Evolutionary conservation across 1,284 basidiomycete species (phyloP), one percentile per base, ranked within the genome.

Genomic region (Malassezia yamatoensis): DNA sequence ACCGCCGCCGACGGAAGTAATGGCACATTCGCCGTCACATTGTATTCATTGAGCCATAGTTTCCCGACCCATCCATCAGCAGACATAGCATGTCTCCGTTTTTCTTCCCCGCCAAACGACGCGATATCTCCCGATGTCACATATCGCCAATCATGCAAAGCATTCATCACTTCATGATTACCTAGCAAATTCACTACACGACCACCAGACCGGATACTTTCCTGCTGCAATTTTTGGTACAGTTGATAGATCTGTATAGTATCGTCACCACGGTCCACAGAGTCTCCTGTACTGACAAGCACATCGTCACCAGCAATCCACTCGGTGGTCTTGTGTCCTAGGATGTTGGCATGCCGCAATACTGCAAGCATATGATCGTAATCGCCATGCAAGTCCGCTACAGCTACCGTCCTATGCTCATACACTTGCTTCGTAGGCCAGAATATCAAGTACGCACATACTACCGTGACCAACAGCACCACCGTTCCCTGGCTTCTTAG

Each of bases 121-220:
- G 60, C 61, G 4, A 78, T 68, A 53, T 78, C 77, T 10, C 72
- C 71, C 10, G 56, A 47, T 0, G 76, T 77, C 6, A 78, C 77
- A 35, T 78, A 78, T 1, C 77, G 54, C 76, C 75, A 77, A 57
- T 78, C 77, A 7, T 67, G 65, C 29, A 77, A 45, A 0, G 69
- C 71, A 44, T 76, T 76, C 75, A 75, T 72, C 18, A 73, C 21
- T 47, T 68, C 67, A 38, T 68, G 67, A 38, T 71, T 71, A 15
- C 68, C 68, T 7, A 67, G 33, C 32, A 63, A 50, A 24, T 68
- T 67, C 5, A 48, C 34, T 3, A 74, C 72, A 12, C 55, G 42
- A 3, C 71, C 71, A 11, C 70, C 68, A 1, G 49, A 55, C 2
- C 8, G 7, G 0, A n/a, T 12, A 2, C 65, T 66, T 44, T 74